Evolutionary conservation across 176 grass and related monocot species (phyloP).

Genomic region (Neostapfia colusana): DNA sequence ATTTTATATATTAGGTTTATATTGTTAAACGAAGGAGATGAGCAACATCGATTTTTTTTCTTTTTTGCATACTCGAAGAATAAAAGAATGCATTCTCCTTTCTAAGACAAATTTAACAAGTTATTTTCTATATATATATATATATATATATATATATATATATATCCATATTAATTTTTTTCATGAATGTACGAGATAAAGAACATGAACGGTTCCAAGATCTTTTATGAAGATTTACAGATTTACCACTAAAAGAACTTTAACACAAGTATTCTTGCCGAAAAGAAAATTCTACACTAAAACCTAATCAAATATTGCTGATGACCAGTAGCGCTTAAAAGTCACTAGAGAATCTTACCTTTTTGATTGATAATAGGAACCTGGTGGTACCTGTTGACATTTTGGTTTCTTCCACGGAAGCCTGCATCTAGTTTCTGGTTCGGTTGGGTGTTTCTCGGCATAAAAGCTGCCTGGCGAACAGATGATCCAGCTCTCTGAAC

Average conservation of each 20-base stretch:
- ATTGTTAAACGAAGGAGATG: too few species aligned
- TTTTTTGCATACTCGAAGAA: too few species aligned
- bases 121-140: neutral
- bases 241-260: neutral
- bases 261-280: neutral
- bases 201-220: neutral
- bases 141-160: too few species aligned
- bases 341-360: slow-evolving; percentile 49
- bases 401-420: slow-evolving; percentile 52
- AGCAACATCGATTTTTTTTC: too few species aligned
- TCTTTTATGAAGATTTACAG: neutral
- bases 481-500: slow-evolving; percentile 43
- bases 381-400: slow-evolving; percentile 47
- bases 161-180: neutral
- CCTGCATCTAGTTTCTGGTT: slow-evolving; percentile 42
- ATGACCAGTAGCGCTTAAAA: neutral
- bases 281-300: neutral
- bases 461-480: slow-evolving; percentile 33
- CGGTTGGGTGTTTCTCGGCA: slow-evolving; percentile 51
- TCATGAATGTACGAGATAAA: neutral
- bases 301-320: neutral
- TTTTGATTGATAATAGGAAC: slow-evolving; percentile 47
- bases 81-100: too few species aligned
- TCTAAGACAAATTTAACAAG: neutral
- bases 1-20: neutral